Base-by-base conservation (phyloP, 768 basidiomycete genomes). In the Daedalea quercina region DNA sequence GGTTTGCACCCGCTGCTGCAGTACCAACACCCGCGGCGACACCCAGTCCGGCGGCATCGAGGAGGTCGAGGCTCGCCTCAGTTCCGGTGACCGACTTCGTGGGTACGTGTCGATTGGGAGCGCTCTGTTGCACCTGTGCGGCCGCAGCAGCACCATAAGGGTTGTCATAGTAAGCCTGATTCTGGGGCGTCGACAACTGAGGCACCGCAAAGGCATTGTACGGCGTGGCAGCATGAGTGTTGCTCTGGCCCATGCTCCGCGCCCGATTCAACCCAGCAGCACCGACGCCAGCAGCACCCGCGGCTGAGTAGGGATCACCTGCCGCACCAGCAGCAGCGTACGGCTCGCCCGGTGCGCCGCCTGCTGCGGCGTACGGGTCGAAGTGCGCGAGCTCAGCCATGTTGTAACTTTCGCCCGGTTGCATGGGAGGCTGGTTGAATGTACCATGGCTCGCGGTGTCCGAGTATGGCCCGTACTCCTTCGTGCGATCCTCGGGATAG, bases 371-470 rank as follows among this genome's bases (percentile, higher is more conserved):
- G 3, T 73, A 73, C 2, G 71, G 63, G 24, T 75, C 73, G 62
- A 63, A 69, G 23, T 59, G 66, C 3, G 67, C 56, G 62, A 72
- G 67, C 59, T 81, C 80, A 19, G 69, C 71, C 79, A 83, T 78
- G 23, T 71, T 70, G 60, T 80, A 84, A 17, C 68, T 60, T 40
- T 79, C 81, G 15, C 56, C 67, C 44, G 63, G 63, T 43, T 56
- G 56, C 57, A 68, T 51, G 20, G 68, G 66, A 24, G 60, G 62
- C 56, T 83, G 76, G 3, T 63, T 69, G 56, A 69, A 82, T 3
- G 82, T 80, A n/a, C 82, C 84, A 54, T 85, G 81, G 31, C 70
- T 74, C 20, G 73, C 73, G 11, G 71, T 73, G 19, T 76, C 73
- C 12, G 81, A 80, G 24, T 77, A 79, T 13, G 54, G 51, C 33